These are phyloP conservation scores for Phytophthora megakarya DNA, from an alignment of 352 stramenopile genomes.

Conservation along the genomic window DNA sequence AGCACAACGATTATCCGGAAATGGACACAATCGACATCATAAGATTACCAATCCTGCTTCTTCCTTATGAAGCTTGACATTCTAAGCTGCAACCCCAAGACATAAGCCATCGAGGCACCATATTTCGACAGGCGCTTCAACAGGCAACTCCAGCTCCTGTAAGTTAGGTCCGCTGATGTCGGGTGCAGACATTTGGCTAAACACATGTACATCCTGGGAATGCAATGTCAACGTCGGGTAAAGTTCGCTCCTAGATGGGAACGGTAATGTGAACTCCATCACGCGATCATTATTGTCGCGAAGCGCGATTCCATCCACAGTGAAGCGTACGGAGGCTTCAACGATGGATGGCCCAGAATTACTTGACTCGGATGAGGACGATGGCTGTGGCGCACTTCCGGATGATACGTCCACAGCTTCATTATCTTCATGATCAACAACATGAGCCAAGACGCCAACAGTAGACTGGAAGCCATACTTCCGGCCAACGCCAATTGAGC, in stretches of 20 bases:
- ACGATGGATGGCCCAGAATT: conserved; percentile 26
- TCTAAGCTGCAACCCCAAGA: conserved; percentile 36
- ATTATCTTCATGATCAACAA: conserved; percentile 48
- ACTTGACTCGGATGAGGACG: conserved; percentile 14
- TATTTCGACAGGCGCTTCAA: conserved; percentile 45
- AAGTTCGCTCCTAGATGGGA: conserved; percentile 69
- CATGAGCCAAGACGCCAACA: conserved; percentile 73
- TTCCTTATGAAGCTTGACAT: conserved; percentile 17
- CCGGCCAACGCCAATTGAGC: conserved; percentile 57
- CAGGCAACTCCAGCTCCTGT: conserved; percentile 51
- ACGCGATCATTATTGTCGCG: conserved; percentile 57
- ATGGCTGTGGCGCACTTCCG: conserved; percentile 6
- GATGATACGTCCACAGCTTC: conserved; percentile 7
- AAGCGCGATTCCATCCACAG: conserved; percentile 67
- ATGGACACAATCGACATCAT: conserved; percentile 28
- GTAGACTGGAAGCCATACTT: conserved; percentile 71
- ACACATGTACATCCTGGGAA: conserved; percentile 78
- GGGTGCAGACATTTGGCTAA: conserved; percentile 77
- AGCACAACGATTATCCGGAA: conserved; percentile 24
- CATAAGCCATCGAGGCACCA: conserved; percentile 77
- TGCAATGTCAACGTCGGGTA: conserved; percentile 87
- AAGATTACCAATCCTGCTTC: conserved; percentile 7
- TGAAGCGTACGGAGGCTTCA: conserved; percentile 69
- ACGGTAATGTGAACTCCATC: conserved; percentile 63
- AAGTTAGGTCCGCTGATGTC: conserved; percentile 65